Percentiles rank a stretch among this genome's conserved stretches.
These are phyloP conservation scores for Lachancea cidri DNA, from an alignment of 805 yeast genomes.

Conservation along the genomic window DNA sequence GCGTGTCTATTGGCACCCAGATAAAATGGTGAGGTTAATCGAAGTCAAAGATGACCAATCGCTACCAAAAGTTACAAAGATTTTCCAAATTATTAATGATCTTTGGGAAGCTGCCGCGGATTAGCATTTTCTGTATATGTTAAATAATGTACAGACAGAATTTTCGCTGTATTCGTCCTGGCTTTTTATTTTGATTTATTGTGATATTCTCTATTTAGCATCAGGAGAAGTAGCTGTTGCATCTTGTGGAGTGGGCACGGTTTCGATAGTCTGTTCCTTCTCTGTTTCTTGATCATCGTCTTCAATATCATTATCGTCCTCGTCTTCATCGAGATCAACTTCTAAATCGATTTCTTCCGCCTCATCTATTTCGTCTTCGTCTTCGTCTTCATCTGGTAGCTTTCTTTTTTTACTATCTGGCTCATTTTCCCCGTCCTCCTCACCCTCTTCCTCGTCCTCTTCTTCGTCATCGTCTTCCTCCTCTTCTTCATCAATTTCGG, in stretches of 20 bases:
- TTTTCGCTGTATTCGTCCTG: not conserved
- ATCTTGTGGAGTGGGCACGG: slow-evolving; percentile 28
- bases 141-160: not conserved
- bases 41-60: not conserved
- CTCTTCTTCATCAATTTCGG: slow-evolving; percentile 58
- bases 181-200: no score
- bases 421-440: slow-evolving; percentile 44
- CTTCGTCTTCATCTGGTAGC: slow-evolving; percentile 11
- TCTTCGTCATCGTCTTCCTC: slow-evolving; percentile 57
- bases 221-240: slow-evolving; percentile 10
- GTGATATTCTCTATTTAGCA: not conserved
- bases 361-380: slow-evolving; percentile 12
- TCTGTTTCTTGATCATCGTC: slow-evolving; percentile 12
- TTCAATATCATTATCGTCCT: slow-evolving; percentile 8
- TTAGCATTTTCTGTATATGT: not conserved
- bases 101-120: slow-evolving; percentile 6
- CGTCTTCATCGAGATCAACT: slow-evolving; percentile 13
- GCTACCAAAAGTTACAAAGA: slow-evolving; percentile 2
- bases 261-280: slow-evolving; percentile 19
- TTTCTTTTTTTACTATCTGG: slow-evolving; percentile 32
- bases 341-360: slow-evolving; percentile 13
- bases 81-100: slow-evolving; percentile 6
- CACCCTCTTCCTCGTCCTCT: slow-evolving; percentile 45
- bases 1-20: slow-evolving; percentile 10
- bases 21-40: slow-evolving; percentile 2